These are phyloP conservation scores for Globisporangium spiculum DNA, from an alignment of 352 stramenopile genomes.

Conservation along the genomic window DNA sequence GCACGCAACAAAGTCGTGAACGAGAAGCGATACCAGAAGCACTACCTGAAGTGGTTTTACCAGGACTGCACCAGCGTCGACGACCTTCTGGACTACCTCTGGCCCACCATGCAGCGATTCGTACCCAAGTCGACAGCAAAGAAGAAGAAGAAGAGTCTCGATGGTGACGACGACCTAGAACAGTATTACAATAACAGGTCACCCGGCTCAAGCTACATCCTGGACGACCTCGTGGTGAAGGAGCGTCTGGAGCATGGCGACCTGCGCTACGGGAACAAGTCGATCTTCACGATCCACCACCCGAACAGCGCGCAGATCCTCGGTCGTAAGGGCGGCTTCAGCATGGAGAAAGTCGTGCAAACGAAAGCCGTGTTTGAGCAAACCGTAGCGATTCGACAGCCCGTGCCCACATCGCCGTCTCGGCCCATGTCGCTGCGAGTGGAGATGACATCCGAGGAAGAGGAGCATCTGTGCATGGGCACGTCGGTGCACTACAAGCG, in stretches of 20 bases:
- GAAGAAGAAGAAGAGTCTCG: background rate
- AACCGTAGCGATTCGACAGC: background rate
- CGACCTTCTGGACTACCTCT: conserved; percentile 51
- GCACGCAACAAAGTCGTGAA: conserved; percentile 22
- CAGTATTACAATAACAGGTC: background rate
- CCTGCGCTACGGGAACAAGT: conserved; percentile 38
- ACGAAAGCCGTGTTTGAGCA: conserved; percentile 25
- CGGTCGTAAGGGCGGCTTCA: conserved; percentile 26
- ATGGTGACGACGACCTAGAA: background rate
- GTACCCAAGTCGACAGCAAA: background rate
- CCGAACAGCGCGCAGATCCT: conserved; percentile 27
- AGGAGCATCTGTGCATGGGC: conserved; percentile 13
- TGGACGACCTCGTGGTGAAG: conserved; percentile 58
- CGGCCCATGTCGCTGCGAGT: background rate
- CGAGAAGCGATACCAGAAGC: conserved; percentile 39
- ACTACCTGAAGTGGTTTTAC: conserved; percentile 71
- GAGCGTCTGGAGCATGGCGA: conserved; percentile 40
- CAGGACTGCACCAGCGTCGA: conserved; percentile 48
- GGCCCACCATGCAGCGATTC: conserved; percentile 39
- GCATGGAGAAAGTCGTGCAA: conserved; percentile 11
- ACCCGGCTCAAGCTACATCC: conserved; percentile 23
- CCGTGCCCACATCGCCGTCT: background rate
- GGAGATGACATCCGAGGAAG: conserved; percentile 10
- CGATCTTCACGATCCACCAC: conserved; percentile 55
- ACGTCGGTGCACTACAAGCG: conserved; percentile 16